Base-by-base conservation (phyloP, 139 green algal species). In the Coccomyxa sp. region DNA sequence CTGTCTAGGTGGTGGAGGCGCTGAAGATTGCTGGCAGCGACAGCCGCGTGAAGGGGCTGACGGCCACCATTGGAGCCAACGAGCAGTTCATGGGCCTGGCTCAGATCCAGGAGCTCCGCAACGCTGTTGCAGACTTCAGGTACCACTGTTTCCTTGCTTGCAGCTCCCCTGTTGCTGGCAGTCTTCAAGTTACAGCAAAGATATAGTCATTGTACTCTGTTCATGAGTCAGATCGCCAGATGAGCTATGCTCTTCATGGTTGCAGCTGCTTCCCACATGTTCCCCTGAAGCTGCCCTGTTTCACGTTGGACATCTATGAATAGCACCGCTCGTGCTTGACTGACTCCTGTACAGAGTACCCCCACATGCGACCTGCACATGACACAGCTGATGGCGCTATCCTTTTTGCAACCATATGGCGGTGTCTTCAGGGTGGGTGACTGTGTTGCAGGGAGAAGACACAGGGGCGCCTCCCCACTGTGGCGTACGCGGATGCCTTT, bases 51-150 rank as follows among this genome's bases (percentile, higher is more conserved):
- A 77, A 74, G 5, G 86, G 89, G 6, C 31, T 92, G 37, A 35
- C 89, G 55, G 75, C 81, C 4, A 41, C 81, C 27, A 24, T 92
- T 44, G 88, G 87, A 2, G 58, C 24, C 10, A 68, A 85, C 12
- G 80, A 89, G 31, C 39, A 80, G 31, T 79, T 90, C 41, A 77
- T 70, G 2, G 88, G 86, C 18, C 72, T 92, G 70, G 89, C 88
- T 10, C 86, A 87, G 44, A 74, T 88, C 24, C 82, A 93, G 85
- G 89, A 93, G 79, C 58, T 92, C 36, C 81, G 89, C 0, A 76
- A 82, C 34, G 85, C 87, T 0, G 64, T 93, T 3, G 34, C 72
- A 0, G 33, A 76, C 41, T 93, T 92, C 79, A 83, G 85, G 81
- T 76, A 4, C 50, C 22, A 6, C 50, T 7, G 5, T 64, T 22